Evolutionary conservation across 1,284 basidiomycete genomes (phyloP), one percentile per base, ranked within the genome.

Genomic region (Pseudozyma thailandica): DNA sequence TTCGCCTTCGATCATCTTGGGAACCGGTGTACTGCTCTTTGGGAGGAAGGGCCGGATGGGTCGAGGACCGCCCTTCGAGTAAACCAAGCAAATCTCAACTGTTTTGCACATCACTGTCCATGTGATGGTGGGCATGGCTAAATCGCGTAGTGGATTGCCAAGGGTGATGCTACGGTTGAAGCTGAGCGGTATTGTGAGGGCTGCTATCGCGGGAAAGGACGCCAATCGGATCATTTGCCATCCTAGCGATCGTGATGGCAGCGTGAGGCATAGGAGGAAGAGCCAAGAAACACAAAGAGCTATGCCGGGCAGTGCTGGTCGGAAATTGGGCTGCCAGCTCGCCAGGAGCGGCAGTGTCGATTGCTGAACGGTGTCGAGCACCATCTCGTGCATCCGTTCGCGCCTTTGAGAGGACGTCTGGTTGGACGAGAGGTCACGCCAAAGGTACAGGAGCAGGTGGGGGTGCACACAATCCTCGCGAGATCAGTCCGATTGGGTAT

Each of bases 241-340:
- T 33, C 31, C 15, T 25, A 46, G 18, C 6, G 58, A 47, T 16
- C 41, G 46, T 20, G 23, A 51, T 15, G 58, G 61, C n/a, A 66
- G 21, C 4, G 58, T 66, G 21, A 61, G 38, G 49, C 69, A 72
- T 2, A 72, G 51, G 13, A 55, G 15, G 26, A 58, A 72, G 35
- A 72, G 30, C 69, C 62, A 72, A 7, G 15, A 9, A 25, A 72
- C 18, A 25, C 51, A 56, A 13, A 50, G n/a, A n/a, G 13, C 20
- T 33, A 59, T 47, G 16, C 20, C 38, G 12, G 59, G 59, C 9
- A 66, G 23, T 4, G 46, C 59, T 3, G 63, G 56, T 15, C 23
- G 37, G n/a, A 66, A 60, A 50, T 63, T 63, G 44, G 62, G 59
- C 31, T 52, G 49, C 69, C 69, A 66, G 46, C 53, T 71, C 18